Evolutionary conservation across 495 filamentous ascomycete genomes (phyloP).

Genomic region (Tuber brumale): DNA sequence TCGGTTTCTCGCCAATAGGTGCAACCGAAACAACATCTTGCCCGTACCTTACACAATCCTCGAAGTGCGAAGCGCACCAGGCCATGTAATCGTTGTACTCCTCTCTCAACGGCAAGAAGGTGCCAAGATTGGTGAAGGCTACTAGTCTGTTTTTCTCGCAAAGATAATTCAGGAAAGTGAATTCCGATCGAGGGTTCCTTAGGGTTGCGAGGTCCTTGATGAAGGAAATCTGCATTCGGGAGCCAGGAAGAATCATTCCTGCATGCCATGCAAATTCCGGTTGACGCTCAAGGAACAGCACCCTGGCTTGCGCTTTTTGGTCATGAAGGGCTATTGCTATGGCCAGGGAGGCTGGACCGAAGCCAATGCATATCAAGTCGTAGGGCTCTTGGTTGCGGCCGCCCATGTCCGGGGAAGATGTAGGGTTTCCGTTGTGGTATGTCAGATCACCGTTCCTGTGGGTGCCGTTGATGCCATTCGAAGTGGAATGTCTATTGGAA

Average conservation of each 20-base stretch:
- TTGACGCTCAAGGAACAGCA: conserved; percentile 82
- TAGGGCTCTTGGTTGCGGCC: conserved; percentile 43
- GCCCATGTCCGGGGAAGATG: conserved; percentile 12
- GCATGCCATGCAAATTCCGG: conserved; percentile 80
- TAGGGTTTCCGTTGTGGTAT: conserved; percentile 10
- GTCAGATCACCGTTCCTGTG: conserved; percentile 19
- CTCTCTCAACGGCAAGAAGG: conserved; percentile 75
- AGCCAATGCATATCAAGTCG: conserved; percentile 85
- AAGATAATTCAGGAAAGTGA: conserved; percentile 94
- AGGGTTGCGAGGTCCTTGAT: conserved; percentile 91
- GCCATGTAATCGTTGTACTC: conserved; percentile 94
- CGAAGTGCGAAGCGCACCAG: conserved; percentile 82
- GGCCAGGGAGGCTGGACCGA: conserved; percentile 88
- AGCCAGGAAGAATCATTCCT: conserved; percentile 87
- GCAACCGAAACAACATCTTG: conserved; percentile 64
- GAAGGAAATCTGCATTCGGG: conserved; percentile 97
- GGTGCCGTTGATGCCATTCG: conserved; percentile 26
- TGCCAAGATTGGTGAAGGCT: conserved; percentile 81
- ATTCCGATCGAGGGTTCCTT: conserved; percentile 77
- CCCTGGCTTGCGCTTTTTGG: conserved; percentile 48
- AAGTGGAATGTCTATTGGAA: conserved; percentile 17
- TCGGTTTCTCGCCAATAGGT: conserved; percentile 45
- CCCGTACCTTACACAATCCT: conserved; percentile 68
- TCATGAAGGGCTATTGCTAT: conserved; percentile 88
- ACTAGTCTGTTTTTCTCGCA: conserved; percentile 70